Percentiles rank a stretch among this genome's conserved stretches.
Evolutionary conservation across 352 stramenopile species (phyloP).

Genomic region (Globisporangium lucens): DNA sequence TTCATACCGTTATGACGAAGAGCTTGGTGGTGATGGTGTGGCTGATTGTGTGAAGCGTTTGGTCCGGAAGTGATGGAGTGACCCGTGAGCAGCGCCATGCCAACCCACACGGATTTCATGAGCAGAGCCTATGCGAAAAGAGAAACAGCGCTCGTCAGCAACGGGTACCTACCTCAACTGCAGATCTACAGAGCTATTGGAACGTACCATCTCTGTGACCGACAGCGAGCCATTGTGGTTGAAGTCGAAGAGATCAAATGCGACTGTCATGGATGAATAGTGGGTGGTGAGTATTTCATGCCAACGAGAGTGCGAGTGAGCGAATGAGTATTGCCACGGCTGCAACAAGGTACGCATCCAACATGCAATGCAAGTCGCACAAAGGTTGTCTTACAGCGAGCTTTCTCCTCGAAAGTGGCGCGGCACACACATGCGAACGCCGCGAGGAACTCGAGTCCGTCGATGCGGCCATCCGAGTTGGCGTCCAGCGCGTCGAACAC

Average conservation of each 20-base stretch:
- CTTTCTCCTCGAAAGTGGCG: conserved; percentile 77
- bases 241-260: conserved; percentile 80
- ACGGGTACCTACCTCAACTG: background rate
- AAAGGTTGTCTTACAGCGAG: conserved; percentile 47
- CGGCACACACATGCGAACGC: conserved; percentile 68
- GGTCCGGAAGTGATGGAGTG: conserved; percentile 8
- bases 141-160: background rate
- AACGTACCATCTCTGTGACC: conserved; percentile 55
- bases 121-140: conserved; percentile 43
- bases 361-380: background rate
- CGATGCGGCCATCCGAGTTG: conserved; percentile 73
- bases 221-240: conserved; percentile 76
- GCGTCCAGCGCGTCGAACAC: conserved; percentile 73
- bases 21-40: conserved; percentile 8
- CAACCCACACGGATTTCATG: conserved; percentile 78
- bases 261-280: conserved; percentile 29
- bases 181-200: background rate
- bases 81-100: conserved; percentile 63
- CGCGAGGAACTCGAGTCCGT: conserved; percentile 75
- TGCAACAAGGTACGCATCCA: background rate
- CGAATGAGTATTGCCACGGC: background rate
- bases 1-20: background rate
- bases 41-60: conserved; percentile 4
- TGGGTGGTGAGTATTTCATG: background rate
- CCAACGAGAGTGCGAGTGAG: background rate